phyloP scores from a whole-genome alignment of 495 filamentous ascomycete genomes.

The Penicillium alfredii region DNA sequence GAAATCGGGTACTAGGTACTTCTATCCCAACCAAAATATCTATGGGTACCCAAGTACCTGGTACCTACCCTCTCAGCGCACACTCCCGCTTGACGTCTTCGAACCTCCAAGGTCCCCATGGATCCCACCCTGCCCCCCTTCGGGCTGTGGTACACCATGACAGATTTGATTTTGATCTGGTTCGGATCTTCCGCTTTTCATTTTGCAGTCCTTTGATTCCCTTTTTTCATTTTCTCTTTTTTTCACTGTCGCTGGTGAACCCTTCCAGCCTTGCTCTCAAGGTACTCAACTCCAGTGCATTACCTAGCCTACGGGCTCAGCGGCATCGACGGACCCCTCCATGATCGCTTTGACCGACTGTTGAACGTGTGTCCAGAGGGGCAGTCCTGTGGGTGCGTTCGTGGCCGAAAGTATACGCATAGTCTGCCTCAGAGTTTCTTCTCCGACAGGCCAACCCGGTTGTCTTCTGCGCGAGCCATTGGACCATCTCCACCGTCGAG shows the following conservation, averaged over 20 bases:
- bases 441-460: constrained; percentile 17
- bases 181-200: constrained; percentile 1
- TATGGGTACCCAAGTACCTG: constrained; percentile 5
- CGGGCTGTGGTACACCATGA: constrained; percentile 9
- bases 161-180: constrained; percentile 16
- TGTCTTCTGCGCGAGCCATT: constrained; percentile 8
- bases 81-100: constrained; percentile 15
- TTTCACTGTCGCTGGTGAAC: too few species aligned
- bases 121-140: constrained; percentile 12
- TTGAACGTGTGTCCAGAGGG: too few species aligned
- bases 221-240: too few species aligned
- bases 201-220: not conserved
- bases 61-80: constrained; percentile 10
- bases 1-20: constrained; percentile 17
- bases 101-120: constrained; percentile 27
- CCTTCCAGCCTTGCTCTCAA: constrained; percentile 4
- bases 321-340: too few species aligned
- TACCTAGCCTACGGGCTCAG: too few species aligned
- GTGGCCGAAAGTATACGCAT: too few species aligned
- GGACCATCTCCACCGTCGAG: constrained; percentile 16
- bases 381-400: too few species aligned
- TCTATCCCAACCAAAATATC: not conserved
- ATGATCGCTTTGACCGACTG: not conserved
- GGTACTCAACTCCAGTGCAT: too few species aligned
- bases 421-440: too few species aligned